A percentile compares a stretch with the other conserved stretches of the same genome.
phyloP scores from a whole-genome alignment of 345 rosid species.

The Lumnitzera littorea region DNA sequence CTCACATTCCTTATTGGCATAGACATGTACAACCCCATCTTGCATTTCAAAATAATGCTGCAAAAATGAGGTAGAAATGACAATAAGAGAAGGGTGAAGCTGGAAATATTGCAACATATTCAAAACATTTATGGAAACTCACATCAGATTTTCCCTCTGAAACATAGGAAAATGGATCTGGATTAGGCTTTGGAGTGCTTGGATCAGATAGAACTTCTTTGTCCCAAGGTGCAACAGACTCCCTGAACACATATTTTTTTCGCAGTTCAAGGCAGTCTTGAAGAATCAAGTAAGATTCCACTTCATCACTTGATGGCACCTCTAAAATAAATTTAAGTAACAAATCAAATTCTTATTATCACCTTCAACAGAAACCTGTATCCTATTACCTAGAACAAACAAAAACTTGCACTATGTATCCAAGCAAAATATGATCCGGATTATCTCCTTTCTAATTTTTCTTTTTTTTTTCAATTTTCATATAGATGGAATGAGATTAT shows the following conservation, averaged over 20 bases:
- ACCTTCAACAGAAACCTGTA: not conserved
- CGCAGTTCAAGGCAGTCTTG: conserved; percentile 96
- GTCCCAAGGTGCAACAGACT: conserved; percentile 93
- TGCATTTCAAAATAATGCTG: conserved; percentile 95
- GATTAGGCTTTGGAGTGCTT: conserved; percentile 93
- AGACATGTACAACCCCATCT: conserved; percentile 96
- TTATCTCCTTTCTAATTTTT: too few species aligned
- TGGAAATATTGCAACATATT: not conserved
- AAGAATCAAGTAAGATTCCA: conserved; percentile 62
- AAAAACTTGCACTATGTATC: too few species aligned
- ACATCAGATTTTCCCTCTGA: conserved; percentile 81
- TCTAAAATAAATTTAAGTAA: conserved; percentile 29
- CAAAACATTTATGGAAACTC: conserved; percentile 14
- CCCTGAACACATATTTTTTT: conserved; percentile 69
- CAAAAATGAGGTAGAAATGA: conserved; percentile 9
- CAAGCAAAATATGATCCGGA: too few species aligned
- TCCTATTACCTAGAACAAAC: not conserved
- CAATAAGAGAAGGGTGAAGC: not conserved
- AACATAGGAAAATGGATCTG: conserved; percentile 68
- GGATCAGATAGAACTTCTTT: conserved; percentile 94
- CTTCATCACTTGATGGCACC: conserved; percentile 81
- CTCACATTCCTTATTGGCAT: conserved; percentile 71
- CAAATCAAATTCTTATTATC: not conserved
- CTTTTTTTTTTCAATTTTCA: too few species aligned
- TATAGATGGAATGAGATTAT: too few species aligned